Evolutionary conservation across 2,329 filamentous ascomycete species (phyloP).

Genomic region (Stagonosporopsis cucurbitacearum): DNA sequence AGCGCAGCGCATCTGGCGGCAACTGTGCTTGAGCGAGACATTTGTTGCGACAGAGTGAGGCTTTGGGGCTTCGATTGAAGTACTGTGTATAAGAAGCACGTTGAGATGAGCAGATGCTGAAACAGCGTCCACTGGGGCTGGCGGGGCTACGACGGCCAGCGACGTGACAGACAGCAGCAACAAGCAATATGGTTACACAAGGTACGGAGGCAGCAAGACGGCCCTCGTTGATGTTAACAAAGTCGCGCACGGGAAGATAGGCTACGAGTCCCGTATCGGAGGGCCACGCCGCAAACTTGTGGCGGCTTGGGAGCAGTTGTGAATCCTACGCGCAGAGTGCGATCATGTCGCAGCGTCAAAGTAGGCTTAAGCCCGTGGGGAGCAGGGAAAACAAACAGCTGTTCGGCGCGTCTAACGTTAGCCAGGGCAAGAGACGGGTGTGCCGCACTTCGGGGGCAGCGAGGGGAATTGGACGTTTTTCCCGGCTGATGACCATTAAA

Average conservation of each 20-base stretch:
- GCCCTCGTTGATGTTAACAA: conserved; percentile 16
- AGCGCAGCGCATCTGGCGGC: conserved; percentile 44
- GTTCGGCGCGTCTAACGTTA: conserved; percentile 16
- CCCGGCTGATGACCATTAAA: conserved; percentile 13
- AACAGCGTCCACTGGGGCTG: conserved; percentile 11
- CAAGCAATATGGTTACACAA: conserved; percentile 20
- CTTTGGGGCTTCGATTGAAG: conserved; percentile 7
- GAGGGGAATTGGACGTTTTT: conserved; percentile 14
- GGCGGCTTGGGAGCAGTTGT: conserved; percentile 10
- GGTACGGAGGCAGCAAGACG: conserved; percentile 10
- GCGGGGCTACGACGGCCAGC: conserved; percentile 15
- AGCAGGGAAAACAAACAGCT: conserved; percentile 19
- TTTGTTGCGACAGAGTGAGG: conserved; percentile 21
- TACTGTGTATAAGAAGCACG: conserved; percentile 6
- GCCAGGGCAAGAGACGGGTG: conserved; percentile 13
- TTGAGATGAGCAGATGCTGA: conserved; percentile 16
- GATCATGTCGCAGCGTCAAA: conserved; percentile 14
- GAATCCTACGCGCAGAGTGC: conserved; percentile 14
- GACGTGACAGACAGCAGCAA: conserved; percentile 14
- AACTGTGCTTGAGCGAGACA: conserved; percentile 38
- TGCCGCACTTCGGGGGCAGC: conserved; percentile 16
- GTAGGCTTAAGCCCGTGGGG: conserved; percentile 18
- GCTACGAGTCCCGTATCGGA: conserved; percentile 9
- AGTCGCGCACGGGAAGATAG: conserved; percentile 12
- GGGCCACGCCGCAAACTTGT: conserved; percentile 15